Percentiles rank a stretch among this genome's conserved stretches.
Evolutionary conservation across 257 asterid genomes (phyloP).

Genomic region (Capsicum rhomboideum): DNA sequence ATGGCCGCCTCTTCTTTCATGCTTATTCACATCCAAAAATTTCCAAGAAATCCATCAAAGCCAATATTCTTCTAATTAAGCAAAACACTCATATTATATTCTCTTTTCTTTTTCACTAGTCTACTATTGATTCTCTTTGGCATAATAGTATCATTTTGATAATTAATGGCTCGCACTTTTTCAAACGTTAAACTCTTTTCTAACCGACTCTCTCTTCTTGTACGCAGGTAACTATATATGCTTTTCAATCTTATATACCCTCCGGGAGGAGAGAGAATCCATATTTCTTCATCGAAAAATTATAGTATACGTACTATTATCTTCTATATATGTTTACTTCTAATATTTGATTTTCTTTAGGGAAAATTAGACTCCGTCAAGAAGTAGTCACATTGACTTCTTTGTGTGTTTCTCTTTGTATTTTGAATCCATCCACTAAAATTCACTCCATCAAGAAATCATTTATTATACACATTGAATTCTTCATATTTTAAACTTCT

Average conservation of each 20-base stretch:
- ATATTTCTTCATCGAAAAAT: neutral
- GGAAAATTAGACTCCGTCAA: too few relatives aligned
- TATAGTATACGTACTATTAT: too few relatives aligned
- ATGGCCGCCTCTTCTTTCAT: neutral
- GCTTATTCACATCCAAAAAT: neutral
- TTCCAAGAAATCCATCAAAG: neutral
- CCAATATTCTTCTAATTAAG: neutral
- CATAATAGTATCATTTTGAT: neutral
- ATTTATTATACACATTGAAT: too few relatives aligned
- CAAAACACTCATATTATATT: neutral
- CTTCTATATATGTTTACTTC: too few relatives aligned
- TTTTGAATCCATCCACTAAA: too few relatives aligned
- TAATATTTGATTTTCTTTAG: too few relatives aligned
- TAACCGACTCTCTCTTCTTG: slow-evolving; percentile 21
- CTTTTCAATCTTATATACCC: neutral
- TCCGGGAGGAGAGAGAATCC: neutral
- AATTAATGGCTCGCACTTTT: slow-evolving; percentile 39
- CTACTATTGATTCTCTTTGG: neutral
- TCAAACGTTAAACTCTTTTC: slow-evolving; percentile 21
- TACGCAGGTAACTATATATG: neutral
- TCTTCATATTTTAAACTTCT: too few relatives aligned
- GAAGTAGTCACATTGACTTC: too few relatives aligned
- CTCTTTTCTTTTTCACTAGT: too few relatives aligned
- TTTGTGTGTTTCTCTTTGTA: too few relatives aligned
- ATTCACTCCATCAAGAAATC: too few relatives aligned